phyloP scores from a whole-genome alignment of 306 rosid species.

The Rosa persica region DNA sequence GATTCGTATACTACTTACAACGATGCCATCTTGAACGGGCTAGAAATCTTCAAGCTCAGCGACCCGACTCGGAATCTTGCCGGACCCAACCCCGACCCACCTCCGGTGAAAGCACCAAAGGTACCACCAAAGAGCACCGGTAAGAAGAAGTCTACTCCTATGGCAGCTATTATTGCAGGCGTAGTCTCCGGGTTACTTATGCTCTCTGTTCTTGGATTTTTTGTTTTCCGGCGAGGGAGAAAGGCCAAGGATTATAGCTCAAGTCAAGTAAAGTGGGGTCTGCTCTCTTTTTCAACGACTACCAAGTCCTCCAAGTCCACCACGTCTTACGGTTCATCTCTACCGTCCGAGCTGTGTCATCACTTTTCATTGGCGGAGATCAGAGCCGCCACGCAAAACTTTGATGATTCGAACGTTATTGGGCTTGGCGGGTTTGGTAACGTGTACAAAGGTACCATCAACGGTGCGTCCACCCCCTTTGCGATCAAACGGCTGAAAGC shows the following conservation, averaged over 20 bases:
- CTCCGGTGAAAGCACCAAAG: neutral
- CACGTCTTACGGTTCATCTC: neutral
- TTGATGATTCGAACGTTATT: neutral
- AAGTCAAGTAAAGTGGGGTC: neutral
- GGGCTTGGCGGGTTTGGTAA: conserved; percentile 28
- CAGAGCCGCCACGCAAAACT: conserved; percentile 21
- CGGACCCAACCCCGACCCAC: conserved; percentile 42
- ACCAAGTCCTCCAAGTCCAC: neutral
- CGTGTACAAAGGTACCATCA: conserved; percentile 10
- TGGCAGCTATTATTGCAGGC: conserved; percentile 8
- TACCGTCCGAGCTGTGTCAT: conserved; percentile 17
- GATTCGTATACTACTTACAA: rapidly evolving
- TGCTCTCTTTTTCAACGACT: neutral
- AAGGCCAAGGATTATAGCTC: neutral
- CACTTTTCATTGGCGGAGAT: conserved; percentile 28
- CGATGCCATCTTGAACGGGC: conserved; percentile 42
- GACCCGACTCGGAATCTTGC: conserved; percentile 16
- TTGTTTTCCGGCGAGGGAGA: neutral
- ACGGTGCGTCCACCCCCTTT: neutral
- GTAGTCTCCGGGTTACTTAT: neutral
- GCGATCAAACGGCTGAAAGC: conserved; percentile 30
- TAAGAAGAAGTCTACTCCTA: neutral
- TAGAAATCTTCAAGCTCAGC: conserved; percentile 52
- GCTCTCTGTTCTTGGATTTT: neutral
- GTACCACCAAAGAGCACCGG: neutral